Conservation (phyloP, 2,329 filamentous ascomycete species). For the Thelonectria olida region DNA sequence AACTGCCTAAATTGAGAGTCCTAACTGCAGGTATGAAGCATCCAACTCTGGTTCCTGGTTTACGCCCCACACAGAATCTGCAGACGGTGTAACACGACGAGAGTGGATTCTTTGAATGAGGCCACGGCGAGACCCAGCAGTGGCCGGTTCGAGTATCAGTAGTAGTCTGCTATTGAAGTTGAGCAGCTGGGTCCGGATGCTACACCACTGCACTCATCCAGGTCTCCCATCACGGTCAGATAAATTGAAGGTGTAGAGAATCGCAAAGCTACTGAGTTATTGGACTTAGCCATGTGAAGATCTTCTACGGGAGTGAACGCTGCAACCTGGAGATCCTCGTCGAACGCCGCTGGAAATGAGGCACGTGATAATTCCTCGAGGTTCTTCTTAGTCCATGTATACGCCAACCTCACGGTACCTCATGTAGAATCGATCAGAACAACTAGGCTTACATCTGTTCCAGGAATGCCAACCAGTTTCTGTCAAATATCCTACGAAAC, state of each 20-base stretch:
- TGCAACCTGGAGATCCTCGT: neutral
- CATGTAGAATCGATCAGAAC: neutral
- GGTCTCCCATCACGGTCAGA: constrained; percentile 8
- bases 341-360: constrained; percentile 18
- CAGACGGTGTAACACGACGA: constrained; percentile 9
- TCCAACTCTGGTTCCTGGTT: constrained; percentile 1
- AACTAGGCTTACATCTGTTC: constrained; percentile 18
- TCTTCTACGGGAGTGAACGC: constrained; percentile 16
- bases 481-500: constrained; percentile 8
- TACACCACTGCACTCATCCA: constrained; percentile 3
- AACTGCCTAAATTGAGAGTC: constrained; percentile 1
- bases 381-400: neutral
- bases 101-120: constrained; percentile 13
- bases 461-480: constrained; percentile 17
- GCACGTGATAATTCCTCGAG: too few relatives aligned
- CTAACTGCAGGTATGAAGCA: neutral
- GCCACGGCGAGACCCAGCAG: constrained; percentile 7
- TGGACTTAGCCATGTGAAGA: neutral
- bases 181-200: constrained; percentile 15
- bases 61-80: constrained; percentile 14
- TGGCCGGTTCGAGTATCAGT: constrained; percentile 10
- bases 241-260: constrained; percentile 10
- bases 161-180: constrained; percentile 10
- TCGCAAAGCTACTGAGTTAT: constrained; percentile 15
- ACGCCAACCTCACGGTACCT: neutral